These are phyloP conservation scores for Bolboschoenoplectus hybrid DNA, from an alignment of 202 grass and related monocot genomes.

Conservation along the genomic window DNA sequence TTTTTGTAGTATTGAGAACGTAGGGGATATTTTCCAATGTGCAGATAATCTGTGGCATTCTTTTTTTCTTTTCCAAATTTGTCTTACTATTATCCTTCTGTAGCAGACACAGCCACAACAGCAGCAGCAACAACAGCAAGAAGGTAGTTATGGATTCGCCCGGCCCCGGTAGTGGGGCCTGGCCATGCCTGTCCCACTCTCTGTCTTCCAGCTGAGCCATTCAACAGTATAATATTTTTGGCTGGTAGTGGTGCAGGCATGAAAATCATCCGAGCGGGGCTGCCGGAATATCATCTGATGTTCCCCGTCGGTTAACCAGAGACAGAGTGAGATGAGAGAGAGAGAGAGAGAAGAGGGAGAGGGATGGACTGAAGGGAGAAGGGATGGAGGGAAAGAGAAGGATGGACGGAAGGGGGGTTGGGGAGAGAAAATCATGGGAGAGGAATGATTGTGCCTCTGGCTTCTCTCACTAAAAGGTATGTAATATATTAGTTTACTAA, in stretches of 20 bases:
- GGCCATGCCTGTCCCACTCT: conserved; percentile 86
- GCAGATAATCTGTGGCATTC: not conserved
- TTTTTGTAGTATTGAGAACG: not conserved
- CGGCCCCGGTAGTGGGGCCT: conserved; percentile 92
- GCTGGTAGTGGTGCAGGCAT: conserved; percentile 86
- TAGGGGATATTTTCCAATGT: not conserved
- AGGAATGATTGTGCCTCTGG: not conserved
- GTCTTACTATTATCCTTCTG: not conserved
- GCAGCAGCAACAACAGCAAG: conserved; percentile 63
- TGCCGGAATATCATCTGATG: conserved; percentile 33
- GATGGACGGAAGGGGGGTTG: not conserved
- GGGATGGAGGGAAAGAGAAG: not conserved
- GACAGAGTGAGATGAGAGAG: conserved; percentile 3
- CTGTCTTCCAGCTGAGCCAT: conserved; percentile 25
- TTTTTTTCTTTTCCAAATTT: not conserved
- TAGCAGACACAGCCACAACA: conserved; percentile 43
- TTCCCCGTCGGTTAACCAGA: conserved; percentile 1
- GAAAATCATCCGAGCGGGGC: conserved; percentile 41
- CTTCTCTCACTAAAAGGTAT: conserved; percentile 14
- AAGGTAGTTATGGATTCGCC: conserved; percentile 82
- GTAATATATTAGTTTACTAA: not conserved
- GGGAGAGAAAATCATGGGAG: not conserved
- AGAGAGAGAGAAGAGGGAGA: not conserved
- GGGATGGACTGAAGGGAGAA: not conserved
- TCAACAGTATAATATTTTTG: conserved; percentile 37